Conservation (phyloP, 768 basidiomycete species). For the Leccinum ochraceum region DNA sequence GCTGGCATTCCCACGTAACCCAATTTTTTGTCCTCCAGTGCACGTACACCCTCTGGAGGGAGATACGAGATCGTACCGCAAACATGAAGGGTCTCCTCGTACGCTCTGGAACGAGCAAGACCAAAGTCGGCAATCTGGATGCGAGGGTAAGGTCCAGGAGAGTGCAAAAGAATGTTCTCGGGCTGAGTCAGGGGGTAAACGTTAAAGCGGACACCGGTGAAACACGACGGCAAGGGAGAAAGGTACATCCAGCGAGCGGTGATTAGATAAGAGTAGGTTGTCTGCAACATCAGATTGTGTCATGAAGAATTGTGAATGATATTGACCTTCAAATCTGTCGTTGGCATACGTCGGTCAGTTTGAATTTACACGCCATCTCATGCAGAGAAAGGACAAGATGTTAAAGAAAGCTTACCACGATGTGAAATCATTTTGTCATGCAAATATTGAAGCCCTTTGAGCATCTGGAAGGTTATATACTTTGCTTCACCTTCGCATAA, state of each 20-base stretch:
- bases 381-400: not conserved
- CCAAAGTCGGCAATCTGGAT: conserved; percentile 88
- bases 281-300: not conserved
- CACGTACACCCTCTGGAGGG: conserved; percentile 82
- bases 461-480: conserved; percentile 79
- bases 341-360: conserved; percentile 2
- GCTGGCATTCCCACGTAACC: conserved; percentile 83
- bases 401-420: conserved; percentile 52
- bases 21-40: conserved; percentile 70
- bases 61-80: conserved; percentile 88
- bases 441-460: conserved; percentile 70
- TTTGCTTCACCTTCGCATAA: conserved; percentile 81
- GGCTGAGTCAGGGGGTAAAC: conserved; percentile 45
- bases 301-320: not conserved
- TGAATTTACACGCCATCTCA: not conserved
- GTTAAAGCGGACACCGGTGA: not conserved
- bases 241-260: not conserved
- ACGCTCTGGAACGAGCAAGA: conserved; percentile 73
- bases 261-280: not conserved
- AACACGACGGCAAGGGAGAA: not conserved
- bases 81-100: conserved; percentile 82
- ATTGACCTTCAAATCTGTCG: conserved; percentile 64
- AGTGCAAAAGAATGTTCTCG: conserved; percentile 78
- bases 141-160: conserved; percentile 83
- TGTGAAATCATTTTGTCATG: conserved; percentile 76